phyloP scores from a whole-genome alignment of 192 early-diverging fungal species.

The Backusella tuberculispora region DNA sequence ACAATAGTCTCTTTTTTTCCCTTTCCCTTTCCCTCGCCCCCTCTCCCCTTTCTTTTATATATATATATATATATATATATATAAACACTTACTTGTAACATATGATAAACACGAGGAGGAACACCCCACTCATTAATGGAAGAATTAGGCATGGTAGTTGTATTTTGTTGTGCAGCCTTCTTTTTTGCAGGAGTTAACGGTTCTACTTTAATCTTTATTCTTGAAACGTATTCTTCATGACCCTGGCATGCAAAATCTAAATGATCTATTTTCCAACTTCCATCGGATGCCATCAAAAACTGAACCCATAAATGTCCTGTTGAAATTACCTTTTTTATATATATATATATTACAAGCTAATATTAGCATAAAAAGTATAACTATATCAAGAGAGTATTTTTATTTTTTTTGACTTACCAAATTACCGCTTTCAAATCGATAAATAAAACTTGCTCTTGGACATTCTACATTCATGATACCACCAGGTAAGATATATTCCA shows the following conservation, averaged over 20 bases:
- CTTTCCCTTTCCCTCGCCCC: too few species aligned
- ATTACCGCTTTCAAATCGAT: constrained; percentile 27
- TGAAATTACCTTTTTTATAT: constrained; percentile 16
- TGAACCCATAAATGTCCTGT: constrained; percentile 31
- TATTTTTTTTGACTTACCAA: constrained; percentile 11
- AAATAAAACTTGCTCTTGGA: constrained; percentile 29
- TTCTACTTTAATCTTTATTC: neutral
- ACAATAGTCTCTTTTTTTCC: too few species aligned
- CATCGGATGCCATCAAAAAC: constrained; percentile 10
- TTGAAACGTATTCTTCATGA: constrained; percentile 16
- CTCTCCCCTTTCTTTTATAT: neutral
- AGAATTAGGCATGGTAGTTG: neutral
- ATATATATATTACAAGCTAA: too few species aligned
- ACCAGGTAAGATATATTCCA: constrained; percentile 29
- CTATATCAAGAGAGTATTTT: too few species aligned
- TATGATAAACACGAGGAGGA: constrained; percentile 23
- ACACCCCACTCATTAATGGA: constrained; percentile 27
- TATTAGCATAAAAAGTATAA: too few species aligned
- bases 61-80: too few species aligned
- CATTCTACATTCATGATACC: constrained; percentile 32
- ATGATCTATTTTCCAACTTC: constrained; percentile 29
- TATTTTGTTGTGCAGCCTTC: neutral
- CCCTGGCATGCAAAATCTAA: constrained; percentile 28
- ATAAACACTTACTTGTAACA: constrained; percentile 21
- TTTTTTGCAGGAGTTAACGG: neutral